Base-by-base conservation (phyloP, 2,329 filamentous ascomycete genomes). In the Fusarium veterinarium region DNA sequence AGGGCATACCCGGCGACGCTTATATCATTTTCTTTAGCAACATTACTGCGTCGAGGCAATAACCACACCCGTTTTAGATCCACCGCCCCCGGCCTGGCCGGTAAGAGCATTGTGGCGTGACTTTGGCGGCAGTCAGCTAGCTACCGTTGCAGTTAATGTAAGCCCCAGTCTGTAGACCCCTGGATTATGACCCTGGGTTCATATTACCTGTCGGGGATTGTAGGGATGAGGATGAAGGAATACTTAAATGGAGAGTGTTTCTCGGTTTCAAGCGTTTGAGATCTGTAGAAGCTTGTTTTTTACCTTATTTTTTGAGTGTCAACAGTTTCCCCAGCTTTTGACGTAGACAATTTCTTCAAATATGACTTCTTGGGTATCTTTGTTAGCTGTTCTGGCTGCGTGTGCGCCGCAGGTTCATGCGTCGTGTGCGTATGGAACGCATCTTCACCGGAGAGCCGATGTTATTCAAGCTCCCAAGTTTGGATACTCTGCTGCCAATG, bases 371-470 rank as follows among this genome's bases (percentile, higher is more conserved):
- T 73, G 64, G 67, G 48, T 67, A 28, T 59, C 57, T 38, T 19
- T 69, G 20, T n/a, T 61, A 5, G 30, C 52, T 51, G 46, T 75
- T 33, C 28, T 78, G 33, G 75, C 69, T 31, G 53, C 67, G 13
- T 75, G 63, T 48, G 68, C 60, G 2, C 71, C 75, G 5, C 56
- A 68, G 35, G 64, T 52, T 17, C 61, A 80, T 41, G 82, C 81
- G 10, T 82, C 81, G 12, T 84, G 83, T 56, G 81, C 81, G 12
- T 81, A 84, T 40, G 83, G 83, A 58, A 84, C 83, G 3, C 73
- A 78, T 45, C 68, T 84, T 20, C 75, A 80, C 49, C 79, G 79
- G 20, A 76, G 81, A 38, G 73, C 78, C 12, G 80, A 79, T 8
- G 66, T 53, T 1, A 79, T 84, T 46, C 61, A 77, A 44, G 76